Conservation (phyloP, 305 asterid species). For the Rubia occidens region DNA sequence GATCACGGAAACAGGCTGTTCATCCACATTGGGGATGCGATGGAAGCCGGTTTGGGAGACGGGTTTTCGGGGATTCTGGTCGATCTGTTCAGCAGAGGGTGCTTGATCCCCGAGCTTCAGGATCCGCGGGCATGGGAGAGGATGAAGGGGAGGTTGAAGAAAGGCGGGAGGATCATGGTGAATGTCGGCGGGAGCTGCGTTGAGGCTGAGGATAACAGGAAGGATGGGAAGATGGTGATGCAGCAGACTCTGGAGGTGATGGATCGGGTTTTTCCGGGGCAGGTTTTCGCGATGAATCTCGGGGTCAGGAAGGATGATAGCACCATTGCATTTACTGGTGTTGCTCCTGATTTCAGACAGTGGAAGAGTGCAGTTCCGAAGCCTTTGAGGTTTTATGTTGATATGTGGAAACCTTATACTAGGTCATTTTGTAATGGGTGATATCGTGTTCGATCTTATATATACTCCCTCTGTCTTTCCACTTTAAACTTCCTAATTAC, state of each 20-base stretch:
- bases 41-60: conserved; percentile 32
- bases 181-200: conserved; percentile 92
- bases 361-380: conserved; percentile 51
- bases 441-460: neutral
- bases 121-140: conserved; percentile 59
- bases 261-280: conserved; percentile 38
- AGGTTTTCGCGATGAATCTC: conserved; percentile 45
- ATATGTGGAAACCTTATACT: conserved; percentile 45
- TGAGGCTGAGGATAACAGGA: conserved; percentile 71
- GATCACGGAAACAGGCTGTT: conserved; percentile 39
- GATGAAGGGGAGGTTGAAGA: conserved; percentile 38
- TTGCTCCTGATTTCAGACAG: conserved; percentile 39
- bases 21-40: conserved; percentile 55
- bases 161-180: conserved; percentile 80
- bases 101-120: conserved; percentile 74
- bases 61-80: conserved; percentile 65
- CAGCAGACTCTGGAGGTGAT: conserved; percentile 66
- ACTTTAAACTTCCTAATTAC: too few relatives aligned
- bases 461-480: too few relatives aligned
- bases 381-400: conserved; percentile 57
- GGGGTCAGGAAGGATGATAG: conserved; percentile 62
- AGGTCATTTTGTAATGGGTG: conserved; percentile 4
- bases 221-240: conserved; percentile 62
- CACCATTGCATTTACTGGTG: conserved; percentile 59
- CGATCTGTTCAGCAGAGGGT: conserved; percentile 63